A percentile compares a stretch with the other conserved stretches of the same genome.
Conservation (phyloP, 2,329 filamentous ascomycete genomes). For the Xylariaceae sp. region DNA sequence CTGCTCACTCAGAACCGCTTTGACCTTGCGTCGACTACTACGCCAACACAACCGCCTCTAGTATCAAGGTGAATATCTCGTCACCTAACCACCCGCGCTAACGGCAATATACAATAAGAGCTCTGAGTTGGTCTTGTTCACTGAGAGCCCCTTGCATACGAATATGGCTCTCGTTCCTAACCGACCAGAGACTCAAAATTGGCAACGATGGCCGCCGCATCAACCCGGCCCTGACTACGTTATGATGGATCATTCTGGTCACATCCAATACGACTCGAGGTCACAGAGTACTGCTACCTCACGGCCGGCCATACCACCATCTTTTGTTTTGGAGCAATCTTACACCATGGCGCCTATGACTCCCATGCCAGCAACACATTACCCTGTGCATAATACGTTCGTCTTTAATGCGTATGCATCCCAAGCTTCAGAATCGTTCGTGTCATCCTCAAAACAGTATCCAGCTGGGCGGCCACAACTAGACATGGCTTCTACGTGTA, state of each 20-base stretch:
- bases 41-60: not conserved
- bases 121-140: constrained; percentile 9
- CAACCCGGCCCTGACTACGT: constrained; percentile 48
- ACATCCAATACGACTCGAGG: constrained; percentile 58
- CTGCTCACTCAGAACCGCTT: constrained; percentile 10
- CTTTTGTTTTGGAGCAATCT: constrained; percentile 53
- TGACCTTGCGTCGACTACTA: constrained; percentile 6
- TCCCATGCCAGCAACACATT: constrained; percentile 40
- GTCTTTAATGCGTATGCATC: constrained; percentile 23
- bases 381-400: constrained; percentile 21
- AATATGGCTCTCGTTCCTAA: constrained; percentile 17
- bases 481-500: constrained; percentile 13
- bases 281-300: constrained; percentile 46
- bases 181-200: constrained; percentile 42
- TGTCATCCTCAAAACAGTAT: constrained; percentile 22
- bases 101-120: constrained; percentile 2
- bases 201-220: constrained; percentile 62
- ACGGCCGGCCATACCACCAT: constrained; percentile 51
- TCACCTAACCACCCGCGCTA: constrained; percentile 1
- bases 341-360: constrained; percentile 53
- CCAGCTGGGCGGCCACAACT: constrained; percentile 16
- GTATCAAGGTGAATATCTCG: constrained; percentile 1
- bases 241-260: constrained; percentile 54
- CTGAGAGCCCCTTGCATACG: not conserved
- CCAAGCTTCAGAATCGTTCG: constrained; percentile 7